Base-by-base conservation (phyloP, 2,329 filamentous ascomycete genomes). In the Didymosphaeria variabile region DNA sequence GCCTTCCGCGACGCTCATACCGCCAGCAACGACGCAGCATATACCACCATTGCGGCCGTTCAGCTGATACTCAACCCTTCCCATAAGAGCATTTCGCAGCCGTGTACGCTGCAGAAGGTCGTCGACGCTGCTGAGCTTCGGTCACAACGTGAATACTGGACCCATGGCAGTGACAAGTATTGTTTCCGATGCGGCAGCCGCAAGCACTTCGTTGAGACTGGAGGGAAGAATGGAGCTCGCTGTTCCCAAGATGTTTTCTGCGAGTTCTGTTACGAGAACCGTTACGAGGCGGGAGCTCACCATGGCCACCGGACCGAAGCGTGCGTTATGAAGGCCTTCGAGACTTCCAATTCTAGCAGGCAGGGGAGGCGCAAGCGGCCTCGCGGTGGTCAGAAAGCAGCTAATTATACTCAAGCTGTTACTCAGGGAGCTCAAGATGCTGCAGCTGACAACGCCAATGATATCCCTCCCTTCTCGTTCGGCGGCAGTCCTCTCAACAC, bases 21-120 rank as follows among this genome's bases (percentile, higher is more conserved):
- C 1, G 69, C 69, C 1, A 60, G 62, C 13, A 72, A 73, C 47
- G 69, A 72, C 38, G 63, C 64, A 0, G 70, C 63, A 1, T 63
- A 68, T 2, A 74, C 73, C 0, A 53, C 71, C 17, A 74, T 75
- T 21, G 62, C 49, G 4, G 73, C 66, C 0, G 58, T 74, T 6
- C 61, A 67, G 15, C 55, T 73, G 34, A 57, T 64, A 1, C 26
- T 55, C 5, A 8, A 32, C 26, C 26, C 23, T 7, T 3, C 4
- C 1, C 8, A 13, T 23, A 53, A 53, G 34, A 23, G 36, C 1
- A 1, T 3, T 7, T 2, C 0, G 5, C 51, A 42, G 21, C 36
- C 51, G 2, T 17, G 13, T 12, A n/a, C 34, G 8, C 26, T 53
- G 5, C 51, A 55, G n/a, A 7, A 12, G 6, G 38, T 55, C 3